Conservation (phyloP, 2,329 filamentous ascomycete genomes). For the Leptographium lundbergii region DNA sequence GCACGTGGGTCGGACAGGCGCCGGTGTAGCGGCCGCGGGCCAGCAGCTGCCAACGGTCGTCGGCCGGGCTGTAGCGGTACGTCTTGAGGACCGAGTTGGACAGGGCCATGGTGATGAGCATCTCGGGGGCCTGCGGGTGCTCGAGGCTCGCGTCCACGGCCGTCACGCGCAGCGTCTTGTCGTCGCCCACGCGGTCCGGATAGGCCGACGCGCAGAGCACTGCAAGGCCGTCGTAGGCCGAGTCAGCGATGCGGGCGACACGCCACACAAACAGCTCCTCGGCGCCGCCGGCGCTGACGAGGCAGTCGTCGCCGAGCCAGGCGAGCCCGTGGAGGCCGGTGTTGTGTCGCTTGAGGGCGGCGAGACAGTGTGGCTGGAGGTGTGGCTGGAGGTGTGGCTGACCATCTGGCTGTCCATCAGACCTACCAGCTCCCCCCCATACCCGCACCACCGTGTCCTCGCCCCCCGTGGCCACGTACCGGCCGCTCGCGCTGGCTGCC, state of each 20-base stretch:
- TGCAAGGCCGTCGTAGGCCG: slow-evolving; percentile 35
- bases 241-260: slow-evolving; percentile 36
- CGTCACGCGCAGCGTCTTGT: slow-evolving; percentile 63
- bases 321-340: slow-evolving; percentile 71
- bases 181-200: slow-evolving; percentile 33
- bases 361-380: slow-evolving; percentile 36
- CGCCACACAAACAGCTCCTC: slow-evolving; percentile 88
- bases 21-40: slow-evolving; percentile 51
- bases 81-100: slow-evolving; percentile 71
- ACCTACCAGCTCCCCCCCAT: slow-evolving; percentile 33
- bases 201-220: slow-evolving; percentile 44
- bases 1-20: slow-evolving; percentile 60
- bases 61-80: slow-evolving; percentile 32
- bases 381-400: slow-evolving; percentile 20
- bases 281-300: slow-evolving; percentile 77
- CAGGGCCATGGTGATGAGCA: slow-evolving; percentile 55
- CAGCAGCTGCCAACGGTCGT: slow-evolving; percentile 40
- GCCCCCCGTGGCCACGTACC: slow-evolving; percentile 49
- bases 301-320: slow-evolving; percentile 55
- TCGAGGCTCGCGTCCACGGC: slow-evolving; percentile 4
- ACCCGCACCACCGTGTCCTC: slow-evolving; percentile 68
- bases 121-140: slow-evolving; percentile 6
- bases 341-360: slow-evolving; percentile 62
- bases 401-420: not conserved
- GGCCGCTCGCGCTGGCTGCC: slow-evolving; percentile 20